phyloP scores from a whole-genome alignment of 225 moss, liverwort and hornwort genomes.

The Bryoerythrophyllum caledonicum region DNA sequence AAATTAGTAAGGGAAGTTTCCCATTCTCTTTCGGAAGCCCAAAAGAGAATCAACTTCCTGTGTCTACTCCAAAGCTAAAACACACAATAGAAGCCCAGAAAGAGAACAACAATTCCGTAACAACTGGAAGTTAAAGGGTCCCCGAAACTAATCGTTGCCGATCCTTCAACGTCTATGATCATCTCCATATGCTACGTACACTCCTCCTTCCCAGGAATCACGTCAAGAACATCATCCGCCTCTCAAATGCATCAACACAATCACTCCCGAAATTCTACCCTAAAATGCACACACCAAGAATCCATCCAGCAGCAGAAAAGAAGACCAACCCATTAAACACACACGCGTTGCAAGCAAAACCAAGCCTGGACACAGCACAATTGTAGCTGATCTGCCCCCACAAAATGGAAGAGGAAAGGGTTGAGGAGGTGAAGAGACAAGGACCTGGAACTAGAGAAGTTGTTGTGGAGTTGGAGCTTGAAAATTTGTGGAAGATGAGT shows the following conservation, averaged over 20 bases:
- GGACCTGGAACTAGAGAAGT: neutral
- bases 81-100: no score
- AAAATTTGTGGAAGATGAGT: neutral
- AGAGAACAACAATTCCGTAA: conserved; percentile 6
- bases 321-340: neutral
- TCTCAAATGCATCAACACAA: no score
- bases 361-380: neutral
- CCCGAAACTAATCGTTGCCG: neutral
- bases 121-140: neutral
- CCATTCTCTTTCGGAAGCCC: neutral
- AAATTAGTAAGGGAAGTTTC: neutral
- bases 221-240: neutral
- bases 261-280: conserved; percentile 1
- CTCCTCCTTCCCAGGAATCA: neutral
- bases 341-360: neutral
- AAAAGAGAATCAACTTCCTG: neutral
- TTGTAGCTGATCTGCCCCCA: neutral
- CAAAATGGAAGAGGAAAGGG: neutral
- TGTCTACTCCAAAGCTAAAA: no score
- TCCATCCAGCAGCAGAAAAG: neutral
- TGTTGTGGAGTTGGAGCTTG: neutral
- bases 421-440: neutral
- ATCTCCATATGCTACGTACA: no score
- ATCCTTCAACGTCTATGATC: neutral
- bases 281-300: neutral